Conservation (phyloP, 441 rosid species). For the Populus hybrid region DNA sequence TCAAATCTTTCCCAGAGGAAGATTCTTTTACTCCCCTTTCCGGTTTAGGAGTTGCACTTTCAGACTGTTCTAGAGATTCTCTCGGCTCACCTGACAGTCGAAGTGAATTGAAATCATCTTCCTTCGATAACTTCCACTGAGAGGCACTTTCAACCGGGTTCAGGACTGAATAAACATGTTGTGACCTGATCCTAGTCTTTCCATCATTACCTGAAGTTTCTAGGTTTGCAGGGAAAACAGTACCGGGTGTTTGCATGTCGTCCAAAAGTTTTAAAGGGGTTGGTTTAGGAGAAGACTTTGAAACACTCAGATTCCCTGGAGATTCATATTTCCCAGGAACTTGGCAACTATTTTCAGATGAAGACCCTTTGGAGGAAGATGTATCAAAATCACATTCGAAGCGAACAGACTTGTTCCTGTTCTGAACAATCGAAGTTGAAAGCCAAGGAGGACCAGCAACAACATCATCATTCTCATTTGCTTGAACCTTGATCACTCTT, state of each 20-base stretch:
- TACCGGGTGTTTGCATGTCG: slow-evolving; percentile 98
- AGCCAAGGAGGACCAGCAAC: slow-evolving; percentile 26
- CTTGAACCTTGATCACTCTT: slow-evolving; percentile 28
- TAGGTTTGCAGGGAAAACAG: slow-evolving; percentile 60
- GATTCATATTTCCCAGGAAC: slow-evolving; percentile 32
- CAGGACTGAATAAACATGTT: slow-evolving; percentile 58
- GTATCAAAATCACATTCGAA: slow-evolving; percentile 60
- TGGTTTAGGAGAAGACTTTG: slow-evolving; percentile 55
- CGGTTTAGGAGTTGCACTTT: slow-evolving; percentile 29
- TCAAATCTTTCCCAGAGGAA: slow-evolving; percentile 31
- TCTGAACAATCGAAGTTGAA: slow-evolving; percentile 32
- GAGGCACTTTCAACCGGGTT: slow-evolving; percentile 46
- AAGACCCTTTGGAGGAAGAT: slow-evolving; percentile 35
- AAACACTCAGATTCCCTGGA: slow-evolving; percentile 28
- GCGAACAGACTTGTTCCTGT: slow-evolving; percentile 63
- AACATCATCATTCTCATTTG: slow-evolving; percentile 12
- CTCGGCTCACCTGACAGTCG: slow-evolving; percentile 27
- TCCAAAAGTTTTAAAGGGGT: slow-evolving; percentile 80
- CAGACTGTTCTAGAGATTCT: slow-evolving; percentile 35
- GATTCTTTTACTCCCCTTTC: slow-evolving; percentile 25
- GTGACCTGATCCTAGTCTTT: slow-evolving; percentile 61
- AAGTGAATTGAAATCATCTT: slow-evolving; percentile 29
- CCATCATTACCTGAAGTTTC: slow-evolving; percentile 42
- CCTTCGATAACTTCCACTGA: slow-evolving; percentile 39
- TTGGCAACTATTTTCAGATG: slow-evolving; percentile 37